Evolutionary conservation across 345 rosid genomes (phyloP).

Genomic region (Erucastrum elatum): DNA sequence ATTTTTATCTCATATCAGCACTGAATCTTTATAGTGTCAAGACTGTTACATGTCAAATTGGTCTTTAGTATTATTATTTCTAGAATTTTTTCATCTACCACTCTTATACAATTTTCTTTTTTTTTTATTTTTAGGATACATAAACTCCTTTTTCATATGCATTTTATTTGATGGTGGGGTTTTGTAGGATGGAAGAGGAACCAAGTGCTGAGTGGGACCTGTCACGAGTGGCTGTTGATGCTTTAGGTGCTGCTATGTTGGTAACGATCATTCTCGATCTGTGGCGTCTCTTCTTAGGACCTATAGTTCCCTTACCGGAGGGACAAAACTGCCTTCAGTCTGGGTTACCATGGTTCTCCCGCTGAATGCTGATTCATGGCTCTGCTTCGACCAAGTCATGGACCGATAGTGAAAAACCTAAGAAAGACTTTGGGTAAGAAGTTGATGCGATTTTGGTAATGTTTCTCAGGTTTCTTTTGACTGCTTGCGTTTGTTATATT

Average conservation of each 20-base stretch:
- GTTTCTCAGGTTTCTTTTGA: slow-evolving; percentile 11
- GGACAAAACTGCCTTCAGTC: slow-evolving; percentile 61
- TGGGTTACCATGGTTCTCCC: slow-evolving; percentile 81
- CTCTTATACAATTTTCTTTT: neutral
- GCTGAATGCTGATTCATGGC: slow-evolving; percentile 17
- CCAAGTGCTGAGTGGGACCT: slow-evolving; percentile 77
- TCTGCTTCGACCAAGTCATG: slow-evolving; percentile 14
- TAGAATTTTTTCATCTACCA: neutral
- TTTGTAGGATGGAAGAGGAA: slow-evolving; percentile 85
- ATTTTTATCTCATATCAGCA: neutral
- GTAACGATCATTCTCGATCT: slow-evolving; percentile 92
- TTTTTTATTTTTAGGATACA: neutral
- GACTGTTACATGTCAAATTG: neutral
- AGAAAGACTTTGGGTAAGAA: neutral
- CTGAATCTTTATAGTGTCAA: neutral
- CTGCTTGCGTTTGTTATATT: neutral
- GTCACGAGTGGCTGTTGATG: slow-evolving; percentile 82
- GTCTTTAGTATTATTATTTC: neutral
- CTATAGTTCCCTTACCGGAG: slow-evolving; percentile 65
- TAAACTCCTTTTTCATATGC: neutral
- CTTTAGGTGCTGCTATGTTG: slow-evolving; percentile 95
- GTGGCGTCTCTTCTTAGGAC: slow-evolving; percentile 94
- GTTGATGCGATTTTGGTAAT: neutral
- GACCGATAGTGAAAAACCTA: slow-evolving; percentile 5
- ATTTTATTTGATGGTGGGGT: neutral